Evolutionary conservation across 73 alveolate species (phyloP).

Genomic region (Stentor roeselii): DNA sequence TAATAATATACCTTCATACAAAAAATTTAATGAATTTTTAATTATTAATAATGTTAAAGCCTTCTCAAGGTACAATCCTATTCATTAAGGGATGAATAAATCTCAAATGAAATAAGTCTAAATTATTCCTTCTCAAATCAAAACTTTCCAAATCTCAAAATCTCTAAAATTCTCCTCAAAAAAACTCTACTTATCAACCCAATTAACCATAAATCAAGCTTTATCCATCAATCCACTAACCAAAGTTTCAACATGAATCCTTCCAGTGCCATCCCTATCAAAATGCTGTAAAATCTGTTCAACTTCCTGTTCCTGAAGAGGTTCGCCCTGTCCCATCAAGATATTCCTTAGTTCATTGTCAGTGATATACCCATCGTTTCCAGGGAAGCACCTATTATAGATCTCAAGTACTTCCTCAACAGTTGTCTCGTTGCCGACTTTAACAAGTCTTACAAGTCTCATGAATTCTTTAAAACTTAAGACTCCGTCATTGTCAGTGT

Average conservation of each 20-base stretch:
- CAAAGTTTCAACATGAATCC: background rate
- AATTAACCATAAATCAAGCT: no score
- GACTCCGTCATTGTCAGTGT: background rate
- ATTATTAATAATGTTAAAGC: no score
- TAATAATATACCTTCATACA: no score
- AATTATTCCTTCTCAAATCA: no score
- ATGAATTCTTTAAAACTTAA: background rate
- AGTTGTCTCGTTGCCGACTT: background rate
- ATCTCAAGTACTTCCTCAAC: background rate
- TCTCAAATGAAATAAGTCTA: no score
- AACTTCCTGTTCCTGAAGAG: background rate
- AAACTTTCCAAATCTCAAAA: no score
- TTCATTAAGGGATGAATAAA: no score
- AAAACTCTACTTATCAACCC: no score
- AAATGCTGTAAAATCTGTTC: background rate
- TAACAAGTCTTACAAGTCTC: background rate
- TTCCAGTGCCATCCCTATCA: background rate
- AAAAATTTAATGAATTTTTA: no score
- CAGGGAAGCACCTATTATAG: background rate
- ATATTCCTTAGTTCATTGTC: background rate
- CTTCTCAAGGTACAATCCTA: no score
- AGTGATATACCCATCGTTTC: background rate
- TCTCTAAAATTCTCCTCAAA: no score
- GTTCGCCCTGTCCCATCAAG: background rate
- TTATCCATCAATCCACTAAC: background rate